Evolutionary conservation across 2,329 filamentous ascomycete species (phyloP), one percentile per base, ranked within the genome.

Genomic region (Cladophialophora bantiana): DNA sequence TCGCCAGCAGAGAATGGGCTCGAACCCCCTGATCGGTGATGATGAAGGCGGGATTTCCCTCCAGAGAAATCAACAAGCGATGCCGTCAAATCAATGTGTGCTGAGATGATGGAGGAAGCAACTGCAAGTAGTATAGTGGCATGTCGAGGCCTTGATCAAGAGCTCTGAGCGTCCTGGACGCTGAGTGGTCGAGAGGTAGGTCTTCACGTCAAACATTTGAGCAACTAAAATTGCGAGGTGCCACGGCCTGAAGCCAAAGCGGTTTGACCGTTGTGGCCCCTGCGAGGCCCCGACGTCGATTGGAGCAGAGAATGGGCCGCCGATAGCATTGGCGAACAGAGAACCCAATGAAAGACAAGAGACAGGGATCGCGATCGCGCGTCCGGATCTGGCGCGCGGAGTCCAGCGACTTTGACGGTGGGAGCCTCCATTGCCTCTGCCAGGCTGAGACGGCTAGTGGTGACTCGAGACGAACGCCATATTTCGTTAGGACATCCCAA

Each of bases 151-250:
- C 36, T 20, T 58, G 57, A 60, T 65, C 54, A 42, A 45, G 54
- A 35, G 31, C 20, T 45, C 20, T 48, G 52, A 50, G 36, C 57
- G 31, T 52, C 34, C 12, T 54, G 62, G 20, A 35, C 13, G 48
- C 42, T 63, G 64, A 67, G 55, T 67, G 68, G 67, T 42, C 61
- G 6, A 34, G 35, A 45, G 18, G 13, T 59, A 20, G 59, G 53
- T 63, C 68, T 71, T 71, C 67, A 71, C 69, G 67, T 71, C 69
- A 71, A 71, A 69, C 62, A 36, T 48, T 58, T 52, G 32, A 42
- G 35, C 50, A 48, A 58, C 62, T 65, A 66, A 69, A 65, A 71
- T 71, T 69, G 69, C 63, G 67, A 69, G 56, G 56, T 62, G 50
- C 64, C 57, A 67, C 65, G 59, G 65, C 59, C 32, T 69, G 59